These are phyloP conservation scores for Fraxinus sp. DNA, from an alignment of 305 asterid genomes.

Conservation along the genomic window DNA sequence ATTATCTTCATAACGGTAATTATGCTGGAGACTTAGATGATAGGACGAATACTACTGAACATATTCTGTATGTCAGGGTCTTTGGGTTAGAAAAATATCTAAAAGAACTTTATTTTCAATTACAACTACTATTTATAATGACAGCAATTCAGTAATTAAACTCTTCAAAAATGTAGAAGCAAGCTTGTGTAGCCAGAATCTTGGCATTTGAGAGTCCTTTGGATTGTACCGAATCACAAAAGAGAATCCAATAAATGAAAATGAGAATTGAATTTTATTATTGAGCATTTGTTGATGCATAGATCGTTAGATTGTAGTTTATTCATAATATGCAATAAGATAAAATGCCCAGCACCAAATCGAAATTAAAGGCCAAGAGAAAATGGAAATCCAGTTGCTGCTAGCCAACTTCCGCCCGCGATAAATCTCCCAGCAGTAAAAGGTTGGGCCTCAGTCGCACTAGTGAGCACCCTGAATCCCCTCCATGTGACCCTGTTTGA, in stretches of 20 bases:
- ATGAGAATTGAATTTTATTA: not conserved
- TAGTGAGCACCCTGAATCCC: constrained; percentile 42
- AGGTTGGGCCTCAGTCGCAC: constrained; percentile 36
- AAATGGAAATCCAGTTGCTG: constrained; percentile 45
- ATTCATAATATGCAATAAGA: not conserved
- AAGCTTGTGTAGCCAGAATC: not conserved
- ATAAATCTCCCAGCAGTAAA: constrained; percentile 44
- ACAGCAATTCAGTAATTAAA: not conserved
- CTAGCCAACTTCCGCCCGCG: constrained; percentile 47
- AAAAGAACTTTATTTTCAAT: no score
- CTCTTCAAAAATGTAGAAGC: not conserved
- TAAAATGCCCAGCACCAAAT: not conserved
- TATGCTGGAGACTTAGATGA: no score
- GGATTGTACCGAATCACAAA: not conserved
- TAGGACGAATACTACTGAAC: no score
- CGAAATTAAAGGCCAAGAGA: constrained; percentile 43
- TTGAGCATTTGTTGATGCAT: not conserved
- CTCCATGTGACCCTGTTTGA: constrained; percentile 47
- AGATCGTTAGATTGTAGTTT: not conserved
- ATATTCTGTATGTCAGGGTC: no score
- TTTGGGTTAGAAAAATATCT: no score
- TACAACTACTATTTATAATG: not conserved
- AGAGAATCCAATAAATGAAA: not conserved
- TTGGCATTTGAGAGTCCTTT: not conserved
- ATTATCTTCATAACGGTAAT: no score